Evolutionary conservation across 805 yeast genomes (phyloP).

Genomic region (Myxozyma lipomycoides): DNA sequence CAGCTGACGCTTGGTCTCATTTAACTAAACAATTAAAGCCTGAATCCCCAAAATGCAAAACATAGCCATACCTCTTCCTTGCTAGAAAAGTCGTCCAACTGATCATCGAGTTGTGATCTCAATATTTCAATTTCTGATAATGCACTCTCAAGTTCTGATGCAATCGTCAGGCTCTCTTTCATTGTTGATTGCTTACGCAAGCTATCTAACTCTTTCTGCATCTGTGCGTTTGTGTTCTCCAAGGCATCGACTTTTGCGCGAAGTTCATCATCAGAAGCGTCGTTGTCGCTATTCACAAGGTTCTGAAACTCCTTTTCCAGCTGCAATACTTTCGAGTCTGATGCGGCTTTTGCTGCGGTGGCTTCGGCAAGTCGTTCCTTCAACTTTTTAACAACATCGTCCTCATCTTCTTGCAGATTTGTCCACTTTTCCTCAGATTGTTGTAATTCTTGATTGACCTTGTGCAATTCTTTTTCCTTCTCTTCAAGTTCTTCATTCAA

Average conservation of each 20-base stretch:
- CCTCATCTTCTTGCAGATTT: background rate
- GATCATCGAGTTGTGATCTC: background rate
- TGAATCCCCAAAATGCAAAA: too few species aligned
- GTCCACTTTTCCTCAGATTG: background rate
- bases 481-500: conserved; percentile 8
- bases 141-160: background rate
- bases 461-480: background rate
- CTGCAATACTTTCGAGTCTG: background rate
- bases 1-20: conserved; percentile 18
- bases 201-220: background rate
- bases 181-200: background rate
- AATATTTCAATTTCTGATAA: background rate
- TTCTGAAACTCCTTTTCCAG: background rate
- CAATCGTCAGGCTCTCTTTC: background rate
- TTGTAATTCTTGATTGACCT: background rate
- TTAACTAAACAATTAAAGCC: too few species aligned
- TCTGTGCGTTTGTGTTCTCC: background rate
- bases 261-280: background rate
- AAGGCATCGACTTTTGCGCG: background rate
- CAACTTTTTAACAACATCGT: background rate
- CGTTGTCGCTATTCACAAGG: background rate
- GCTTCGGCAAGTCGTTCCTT: background rate
- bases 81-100: background rate
- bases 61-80: conserved; percentile 1
- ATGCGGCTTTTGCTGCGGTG: background rate